Evolutionary conservation across 2,329 filamentous ascomycete species (phyloP).

Genomic region (Fusarium sterilihyphosum): DNA sequence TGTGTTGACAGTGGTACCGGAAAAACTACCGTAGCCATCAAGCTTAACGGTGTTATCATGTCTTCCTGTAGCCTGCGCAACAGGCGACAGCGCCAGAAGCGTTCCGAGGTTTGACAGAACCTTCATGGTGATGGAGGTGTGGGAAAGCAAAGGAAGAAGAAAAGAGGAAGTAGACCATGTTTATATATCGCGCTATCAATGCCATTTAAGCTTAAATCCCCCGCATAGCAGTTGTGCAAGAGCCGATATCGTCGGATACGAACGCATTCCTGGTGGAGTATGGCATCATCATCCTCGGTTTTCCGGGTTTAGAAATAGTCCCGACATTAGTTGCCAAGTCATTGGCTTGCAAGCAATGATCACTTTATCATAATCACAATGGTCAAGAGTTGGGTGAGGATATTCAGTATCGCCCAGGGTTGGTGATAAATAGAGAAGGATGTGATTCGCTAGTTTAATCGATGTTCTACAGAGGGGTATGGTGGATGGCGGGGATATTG

Average conservation of each 20-base stretch:
- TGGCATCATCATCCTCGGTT: constrained; percentile 4
- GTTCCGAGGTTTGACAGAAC: constrained; percentile 19
- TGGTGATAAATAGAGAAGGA: fast-evolving
- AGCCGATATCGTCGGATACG: background rate
- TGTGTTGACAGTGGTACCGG: constrained; percentile 29
- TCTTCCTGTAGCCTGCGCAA: background rate
- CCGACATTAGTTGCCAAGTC: background rate
- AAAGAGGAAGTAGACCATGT: fast-evolving
- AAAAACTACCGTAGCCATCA: constrained; percentile 32
- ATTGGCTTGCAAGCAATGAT: background rate
- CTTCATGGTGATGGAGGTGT: constrained; percentile 18
- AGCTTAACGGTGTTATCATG: constrained; percentile 26
- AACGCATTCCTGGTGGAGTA: constrained; percentile 2
- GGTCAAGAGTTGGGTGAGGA: background rate
- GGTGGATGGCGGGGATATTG: background rate
- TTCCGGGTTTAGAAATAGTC: constrained; percentile 2
- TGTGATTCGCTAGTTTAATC: background rate
- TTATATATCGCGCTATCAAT: background rate
- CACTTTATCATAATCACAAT: background rate
- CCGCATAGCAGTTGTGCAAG: background rate
- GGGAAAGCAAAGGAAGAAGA: background rate
- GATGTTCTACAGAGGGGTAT: background rate
- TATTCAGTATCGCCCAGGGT: background rate
- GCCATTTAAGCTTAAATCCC: background rate
- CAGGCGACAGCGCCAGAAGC: constrained; percentile 20